Percentiles rank a stretch among this genome's conserved stretches.
These are phyloP conservation scores for Myochromella boudieri DNA, from an alignment of 768 basidiomycete genomes.

Conservation along the genomic window DNA sequence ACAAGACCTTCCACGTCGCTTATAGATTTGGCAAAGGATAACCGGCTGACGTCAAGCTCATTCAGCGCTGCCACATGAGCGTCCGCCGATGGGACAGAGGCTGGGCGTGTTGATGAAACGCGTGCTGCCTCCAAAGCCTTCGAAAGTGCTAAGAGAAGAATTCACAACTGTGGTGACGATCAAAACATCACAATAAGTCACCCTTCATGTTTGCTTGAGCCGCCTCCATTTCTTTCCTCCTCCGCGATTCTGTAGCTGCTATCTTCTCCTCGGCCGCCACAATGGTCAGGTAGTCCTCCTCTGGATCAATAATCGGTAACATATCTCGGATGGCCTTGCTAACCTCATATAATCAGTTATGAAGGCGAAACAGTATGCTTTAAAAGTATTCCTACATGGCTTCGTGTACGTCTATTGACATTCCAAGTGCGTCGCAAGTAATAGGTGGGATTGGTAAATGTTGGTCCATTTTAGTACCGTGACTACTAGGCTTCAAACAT, in stretches of 20 bases:
- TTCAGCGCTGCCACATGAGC: constrained; percentile 62
- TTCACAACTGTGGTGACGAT: background rate
- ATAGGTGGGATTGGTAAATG: background rate
- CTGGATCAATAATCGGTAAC: constrained; percentile 72
- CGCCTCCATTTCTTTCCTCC: constrained; percentile 70
- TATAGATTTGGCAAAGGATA: constrained; percentile 73
- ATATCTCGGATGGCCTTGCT: constrained; percentile 73
- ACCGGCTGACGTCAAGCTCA: constrained; percentile 58
- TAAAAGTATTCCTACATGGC: constrained; percentile 35
- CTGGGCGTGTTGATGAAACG: constrained; percentile 66
- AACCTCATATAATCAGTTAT: background rate
- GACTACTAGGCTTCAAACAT: background rate
- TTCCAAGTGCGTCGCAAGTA: constrained; percentile 2
- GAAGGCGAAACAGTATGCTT: background rate
- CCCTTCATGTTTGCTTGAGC: constrained; percentile 67
- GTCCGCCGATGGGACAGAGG: constrained; percentile 65
- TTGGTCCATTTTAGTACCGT: background rate
- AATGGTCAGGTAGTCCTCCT: constrained; percentile 77
- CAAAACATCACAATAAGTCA: constrained; percentile 18
- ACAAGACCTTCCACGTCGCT: constrained; percentile 68
- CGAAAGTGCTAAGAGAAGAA: constrained; percentile 50
- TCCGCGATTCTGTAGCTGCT: constrained; percentile 49
- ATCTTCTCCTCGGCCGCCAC: constrained; percentile 73
- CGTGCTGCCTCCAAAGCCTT: constrained; percentile 68
- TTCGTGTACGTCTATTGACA: constrained; percentile 46